Percentiles rank a stretch among this genome's conserved stretches.
These are phyloP conservation scores for Cudoniella acicularis DNA, from an alignment of 495 filamentous ascomycete genomes.

Conservation along the genomic window DNA sequence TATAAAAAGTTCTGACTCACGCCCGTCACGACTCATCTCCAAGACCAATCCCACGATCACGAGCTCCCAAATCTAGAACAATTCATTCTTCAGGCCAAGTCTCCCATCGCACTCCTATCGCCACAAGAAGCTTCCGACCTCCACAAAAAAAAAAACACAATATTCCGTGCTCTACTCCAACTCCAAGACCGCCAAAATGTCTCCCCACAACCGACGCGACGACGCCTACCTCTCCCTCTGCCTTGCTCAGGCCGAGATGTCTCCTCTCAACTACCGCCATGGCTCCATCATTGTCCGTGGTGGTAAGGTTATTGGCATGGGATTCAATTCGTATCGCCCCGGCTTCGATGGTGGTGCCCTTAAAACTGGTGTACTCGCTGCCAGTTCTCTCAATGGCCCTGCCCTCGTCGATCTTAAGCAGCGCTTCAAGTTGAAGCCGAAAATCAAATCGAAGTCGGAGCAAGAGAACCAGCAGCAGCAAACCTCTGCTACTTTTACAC, in stretches of 20 bases:
- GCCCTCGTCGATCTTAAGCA: constrained; percentile 30
- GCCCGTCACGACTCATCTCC: too few relatives aligned
- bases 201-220: constrained; percentile 26
- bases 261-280: constrained; percentile 46
- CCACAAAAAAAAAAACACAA: not conserved
- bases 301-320: constrained; percentile 48
- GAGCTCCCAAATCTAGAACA: too few relatives aligned
- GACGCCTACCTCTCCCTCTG: constrained; percentile 43
- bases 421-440: constrained; percentile 22
- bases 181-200: constrained; percentile 16
- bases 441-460: constrained; percentile 31
- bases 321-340: constrained; percentile 44
- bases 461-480: constrained; percentile 3
- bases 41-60: too few relatives aligned
- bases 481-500: constrained; percentile 12
- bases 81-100: too few relatives aligned
- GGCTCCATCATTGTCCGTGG: constrained; percentile 48
- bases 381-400: constrained; percentile 26
- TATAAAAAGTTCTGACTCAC: too few relatives aligned
- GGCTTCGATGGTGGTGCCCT: constrained; percentile 46
- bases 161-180: not conserved
- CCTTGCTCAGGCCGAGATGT: constrained; percentile 48
- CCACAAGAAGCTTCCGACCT: not conserved
- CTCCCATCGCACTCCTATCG: too few relatives aligned
- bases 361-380: constrained; percentile 40